Base-by-base conservation (phyloP, 108 stramenopile genomes). In the Fragilariopsis cylindrus region DNA sequence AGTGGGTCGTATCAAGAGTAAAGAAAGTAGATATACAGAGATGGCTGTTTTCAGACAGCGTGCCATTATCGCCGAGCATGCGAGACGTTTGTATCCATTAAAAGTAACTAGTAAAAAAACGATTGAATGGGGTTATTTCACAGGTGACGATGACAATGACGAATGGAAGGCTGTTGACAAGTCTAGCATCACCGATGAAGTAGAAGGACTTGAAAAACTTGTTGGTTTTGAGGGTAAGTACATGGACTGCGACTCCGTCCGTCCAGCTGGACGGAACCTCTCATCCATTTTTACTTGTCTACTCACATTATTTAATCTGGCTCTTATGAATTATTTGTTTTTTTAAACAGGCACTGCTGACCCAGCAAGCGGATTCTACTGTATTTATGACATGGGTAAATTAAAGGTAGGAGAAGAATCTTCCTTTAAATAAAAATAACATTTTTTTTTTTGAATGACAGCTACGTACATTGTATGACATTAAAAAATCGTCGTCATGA, bases 61-160 rank as follows among this genome's bases (percentile, higher is more conserved):
- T 18, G 88, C 84, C 0, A 48, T 93, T 15, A 91, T 93, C 78
- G 92, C 92, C 4, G 91, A 87, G 78, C 92, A 93, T 72, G 85
- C 87, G 44, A 87, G 81, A 63, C 78, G 92, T 9, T 70, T 93
- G 4, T 90, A 79, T 71, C 90, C 90, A 5, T 64, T 91, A 3
- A 76, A 91, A 70, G 71, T 93, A 3, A 81, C 87, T n/a, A 13
- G 84, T 43, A 88, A 91, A 46, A 83, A 86, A 15, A 80, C 74
- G 3, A 43, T 91, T 7, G 85, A 88, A 53, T 93, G 92, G 92
- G 92, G 77, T 16, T 87, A 84, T 65, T 41, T 58, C 43, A 48
- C 50, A 16, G 16, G 40, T n/a, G 62, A 63, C 3, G 79, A 74
- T 46, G 58, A 73, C 6, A 64, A 76, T 9, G 71, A 39, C n/a